Percentiles rank a stretch among this genome's conserved stretches.
Conservation (phyloP, 2,329 filamentous ascomycete species). For the Aotearoamyces nothofagi region DNA sequence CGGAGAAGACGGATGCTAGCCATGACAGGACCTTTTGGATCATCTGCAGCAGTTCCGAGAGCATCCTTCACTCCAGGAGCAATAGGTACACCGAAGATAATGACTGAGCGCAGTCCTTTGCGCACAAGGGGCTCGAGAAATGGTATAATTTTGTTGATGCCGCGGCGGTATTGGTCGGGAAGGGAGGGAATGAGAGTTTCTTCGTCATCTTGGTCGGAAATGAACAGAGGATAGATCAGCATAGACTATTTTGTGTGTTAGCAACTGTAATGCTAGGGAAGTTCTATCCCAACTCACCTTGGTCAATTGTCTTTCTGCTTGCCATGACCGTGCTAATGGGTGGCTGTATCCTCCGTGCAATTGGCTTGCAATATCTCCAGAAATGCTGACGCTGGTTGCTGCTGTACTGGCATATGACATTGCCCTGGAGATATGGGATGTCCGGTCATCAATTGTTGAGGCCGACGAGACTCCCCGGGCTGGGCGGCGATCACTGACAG, state of each 20-base stretch:
- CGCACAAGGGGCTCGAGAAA: conserved; percentile 76
- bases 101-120: conserved; percentile 85
- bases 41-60: conserved; percentile 81
- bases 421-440: conserved; percentile 45
- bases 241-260: conserved; percentile 52
- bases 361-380: conserved; percentile 67
- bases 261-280: not conserved
- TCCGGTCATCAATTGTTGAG: conserved; percentile 38
- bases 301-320: conserved; percentile 70
- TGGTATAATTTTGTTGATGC: conserved; percentile 70
- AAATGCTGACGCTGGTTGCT: conserved; percentile 54
- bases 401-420: conserved; percentile 53
- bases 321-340: conserved; percentile 66
- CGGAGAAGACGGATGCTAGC: conserved; percentile 71
- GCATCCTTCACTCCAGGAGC: conserved; percentile 73
- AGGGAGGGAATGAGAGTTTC: conserved; percentile 81
- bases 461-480: conserved; percentile 23
- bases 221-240: conserved; percentile 95
- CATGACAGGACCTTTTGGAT: conserved; percentile 85
- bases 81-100: conserved; percentile 88
- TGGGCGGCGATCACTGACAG: conserved; percentile 26
- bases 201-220: conserved; percentile 89
- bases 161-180: conserved; percentile 78
- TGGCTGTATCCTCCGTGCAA: conserved; percentile 74
- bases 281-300: conserved; percentile 41